phyloP scores from a whole-genome alignment of 1,139 yeast species.

The Hanseniaspora sp. region DNA sequence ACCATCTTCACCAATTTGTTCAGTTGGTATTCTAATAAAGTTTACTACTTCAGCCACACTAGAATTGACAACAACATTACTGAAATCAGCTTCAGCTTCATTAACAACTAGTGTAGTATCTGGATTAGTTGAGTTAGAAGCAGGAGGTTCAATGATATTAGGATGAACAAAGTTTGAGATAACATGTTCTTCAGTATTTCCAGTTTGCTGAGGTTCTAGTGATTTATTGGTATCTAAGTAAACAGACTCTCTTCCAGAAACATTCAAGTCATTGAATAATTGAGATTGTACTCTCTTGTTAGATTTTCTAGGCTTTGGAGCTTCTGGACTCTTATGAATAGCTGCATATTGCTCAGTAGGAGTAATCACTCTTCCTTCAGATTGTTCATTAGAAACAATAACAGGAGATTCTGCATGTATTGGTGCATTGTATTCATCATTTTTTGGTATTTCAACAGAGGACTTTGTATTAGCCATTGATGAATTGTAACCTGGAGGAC shows the following conservation, averaged over 20 bases:
- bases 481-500: background rate
- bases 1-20: background rate
- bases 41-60: constrained; percentile 74
- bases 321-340: constrained; percentile 3
- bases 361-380: constrained; percentile 16
- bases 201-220: constrained; percentile 32
- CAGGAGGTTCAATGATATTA: background rate
- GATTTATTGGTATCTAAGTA: constrained; percentile 22
- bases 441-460: background rate
- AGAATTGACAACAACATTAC: constrained; percentile 56
- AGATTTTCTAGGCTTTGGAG: constrained; percentile 34
- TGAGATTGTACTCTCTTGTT: constrained; percentile 36
- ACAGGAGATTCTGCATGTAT: background rate
- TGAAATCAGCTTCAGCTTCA: constrained; percentile 28
- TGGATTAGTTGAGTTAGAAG: background rate
- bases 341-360: constrained; percentile 2
- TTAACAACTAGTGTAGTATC: background rate
- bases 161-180: constrained; percentile 10
- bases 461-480: background rate
- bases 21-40: constrained; percentile 49
- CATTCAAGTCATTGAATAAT: constrained; percentile 42
- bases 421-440: background rate
- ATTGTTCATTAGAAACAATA: constrained; percentile 6
- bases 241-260: constrained; percentile 27
- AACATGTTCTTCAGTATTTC: constrained; percentile 28